phyloP scores from a whole-genome alignment of 2,329 filamentous ascomycete genomes.

The Cladosporium colombiae region DNA sequence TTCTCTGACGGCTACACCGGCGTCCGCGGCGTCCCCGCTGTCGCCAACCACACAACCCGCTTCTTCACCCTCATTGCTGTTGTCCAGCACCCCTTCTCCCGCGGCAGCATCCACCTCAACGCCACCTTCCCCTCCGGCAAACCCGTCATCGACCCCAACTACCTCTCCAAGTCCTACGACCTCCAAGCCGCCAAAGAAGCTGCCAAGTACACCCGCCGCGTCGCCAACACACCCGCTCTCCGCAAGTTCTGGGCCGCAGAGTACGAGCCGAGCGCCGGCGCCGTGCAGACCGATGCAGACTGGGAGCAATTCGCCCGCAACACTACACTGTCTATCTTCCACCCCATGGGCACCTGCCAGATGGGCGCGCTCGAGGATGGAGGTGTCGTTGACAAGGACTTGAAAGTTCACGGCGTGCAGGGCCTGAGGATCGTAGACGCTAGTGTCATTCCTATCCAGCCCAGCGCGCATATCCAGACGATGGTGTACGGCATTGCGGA shows the following conservation, averaged over 20 bases:
- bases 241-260: slow-evolving; percentile 29
- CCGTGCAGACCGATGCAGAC: slow-evolving; percentile 24
- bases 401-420: slow-evolving; percentile 30
- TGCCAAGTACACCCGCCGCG: slow-evolving; percentile 39
- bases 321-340: slow-evolving; percentile 28
- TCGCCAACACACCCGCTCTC: slow-evolving; percentile 46
- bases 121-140: slow-evolving; percentile 23
- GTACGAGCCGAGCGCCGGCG: slow-evolving; percentile 27
- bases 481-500: slow-evolving; percentile 32
- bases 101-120: slow-evolving; percentile 43
- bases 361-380: slow-evolving; percentile 24
- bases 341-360: slow-evolving; percentile 26
- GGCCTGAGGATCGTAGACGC: slow-evolving; percentile 35
- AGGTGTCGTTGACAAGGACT: slow-evolving; percentile 31
- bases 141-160: slow-evolving; percentile 34
- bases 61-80: slow-evolving; percentile 61
- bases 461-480: slow-evolving; percentile 29
- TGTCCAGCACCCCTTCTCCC: slow-evolving; percentile 52
- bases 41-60: slow-evolving; percentile 36
- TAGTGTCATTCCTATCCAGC: slow-evolving; percentile 33
- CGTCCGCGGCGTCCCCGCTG: slow-evolving; percentile 39
- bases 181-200: slow-evolving; percentile 28
- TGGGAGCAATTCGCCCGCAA: slow-evolving; percentile 29
- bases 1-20: slow-evolving; percentile 52
- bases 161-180: slow-evolving; percentile 33